Conservation (phyloP, 768 basidiomycete species). For the Suillus tomentosus region DNA sequence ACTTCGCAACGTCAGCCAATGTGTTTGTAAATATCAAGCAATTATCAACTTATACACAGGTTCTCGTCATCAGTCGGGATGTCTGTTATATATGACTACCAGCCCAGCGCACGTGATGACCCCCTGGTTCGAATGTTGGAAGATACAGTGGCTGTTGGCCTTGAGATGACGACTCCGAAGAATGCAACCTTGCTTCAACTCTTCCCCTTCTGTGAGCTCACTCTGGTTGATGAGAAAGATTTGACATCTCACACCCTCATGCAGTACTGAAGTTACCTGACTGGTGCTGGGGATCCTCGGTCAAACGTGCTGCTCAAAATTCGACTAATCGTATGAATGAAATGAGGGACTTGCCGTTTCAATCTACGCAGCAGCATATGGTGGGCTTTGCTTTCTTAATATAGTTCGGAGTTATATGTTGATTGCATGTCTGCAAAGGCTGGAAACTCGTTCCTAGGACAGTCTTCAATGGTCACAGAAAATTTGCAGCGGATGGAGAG, state of each 20-base stretch:
- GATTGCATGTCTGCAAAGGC: not conserved
- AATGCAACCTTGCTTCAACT: conserved; percentile 10
- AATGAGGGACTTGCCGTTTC: conserved; percentile 24
- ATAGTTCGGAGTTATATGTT: not conserved
- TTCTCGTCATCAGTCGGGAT: not conserved
- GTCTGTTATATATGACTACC: not conserved
- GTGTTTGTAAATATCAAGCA: not conserved
- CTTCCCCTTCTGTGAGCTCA: conserved; percentile 23
- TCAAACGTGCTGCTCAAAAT: conserved; percentile 34
- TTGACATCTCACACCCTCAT: no score
- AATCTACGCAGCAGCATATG: conserved; percentile 30
- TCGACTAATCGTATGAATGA: not conserved
- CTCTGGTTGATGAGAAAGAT: not conserved
- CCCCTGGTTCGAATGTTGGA: conserved; percentile 9
- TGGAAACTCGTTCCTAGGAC: not conserved
- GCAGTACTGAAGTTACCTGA: conserved; percentile 20
- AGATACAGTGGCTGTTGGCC: not conserved
- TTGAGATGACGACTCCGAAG: conserved; percentile 10
- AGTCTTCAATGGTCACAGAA: conserved; percentile 16
- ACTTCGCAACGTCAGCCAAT: not conserved
- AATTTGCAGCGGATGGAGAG: conserved; percentile 18
- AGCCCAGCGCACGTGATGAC: not conserved
- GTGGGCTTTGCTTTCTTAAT: conserved; percentile 15
- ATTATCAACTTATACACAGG: not conserved
- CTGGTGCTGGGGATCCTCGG: conserved; percentile 43